Evolutionary conservation across 2,329 filamentous ascomycete genomes (phyloP).

Genomic region (Penicillium carneum): DNA sequence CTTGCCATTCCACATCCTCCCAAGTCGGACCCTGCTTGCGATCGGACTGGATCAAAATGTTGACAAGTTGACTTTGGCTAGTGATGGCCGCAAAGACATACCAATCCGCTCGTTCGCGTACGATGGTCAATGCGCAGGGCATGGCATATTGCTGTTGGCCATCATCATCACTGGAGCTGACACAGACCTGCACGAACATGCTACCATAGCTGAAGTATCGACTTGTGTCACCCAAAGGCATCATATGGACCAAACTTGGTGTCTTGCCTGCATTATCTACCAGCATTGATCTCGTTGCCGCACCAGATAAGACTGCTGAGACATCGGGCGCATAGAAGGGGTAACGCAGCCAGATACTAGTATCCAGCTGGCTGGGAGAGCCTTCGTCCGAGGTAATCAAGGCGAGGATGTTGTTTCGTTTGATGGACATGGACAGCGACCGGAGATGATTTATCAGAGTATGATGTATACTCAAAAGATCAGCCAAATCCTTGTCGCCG

Average conservation of each 20-base stretch:
- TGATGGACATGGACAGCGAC: constrained; percentile 81
- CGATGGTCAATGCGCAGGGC: constrained; percentile 76
- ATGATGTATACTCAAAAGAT: constrained; percentile 60
- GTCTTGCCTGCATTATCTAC: constrained; percentile 57
- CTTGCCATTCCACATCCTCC: constrained; percentile 82
- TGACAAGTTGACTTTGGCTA: constrained; percentile 80
- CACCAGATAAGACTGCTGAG: constrained; percentile 71
- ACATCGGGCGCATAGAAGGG: constrained; percentile 76
- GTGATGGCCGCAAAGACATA: constrained; percentile 75
- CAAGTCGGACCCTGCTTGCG: constrained; percentile 74
- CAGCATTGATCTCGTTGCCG: constrained; percentile 54
- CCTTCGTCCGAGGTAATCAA: constrained; percentile 66
- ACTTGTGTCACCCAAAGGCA: constrained; percentile 78
- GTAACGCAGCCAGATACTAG: constrained; percentile 81
- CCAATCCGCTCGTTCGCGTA: constrained; percentile 72
- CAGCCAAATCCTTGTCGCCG: constrained; percentile 55
- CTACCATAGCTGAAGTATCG: constrained; percentile 80
- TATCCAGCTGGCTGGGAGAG: constrained; percentile 79
- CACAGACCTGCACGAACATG: constrained; percentile 74
- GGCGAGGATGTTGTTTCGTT: constrained; percentile 79
- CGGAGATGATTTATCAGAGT: constrained; percentile 70
- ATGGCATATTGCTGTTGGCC: constrained; percentile 71
- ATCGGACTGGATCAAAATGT: constrained; percentile 74
- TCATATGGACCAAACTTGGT: constrained; percentile 66
- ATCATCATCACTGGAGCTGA: constrained; percentile 73